Conservation (phyloP, 1,284 basidiomycete genomes). For the Tetrapyrgos nigripes region DNA sequence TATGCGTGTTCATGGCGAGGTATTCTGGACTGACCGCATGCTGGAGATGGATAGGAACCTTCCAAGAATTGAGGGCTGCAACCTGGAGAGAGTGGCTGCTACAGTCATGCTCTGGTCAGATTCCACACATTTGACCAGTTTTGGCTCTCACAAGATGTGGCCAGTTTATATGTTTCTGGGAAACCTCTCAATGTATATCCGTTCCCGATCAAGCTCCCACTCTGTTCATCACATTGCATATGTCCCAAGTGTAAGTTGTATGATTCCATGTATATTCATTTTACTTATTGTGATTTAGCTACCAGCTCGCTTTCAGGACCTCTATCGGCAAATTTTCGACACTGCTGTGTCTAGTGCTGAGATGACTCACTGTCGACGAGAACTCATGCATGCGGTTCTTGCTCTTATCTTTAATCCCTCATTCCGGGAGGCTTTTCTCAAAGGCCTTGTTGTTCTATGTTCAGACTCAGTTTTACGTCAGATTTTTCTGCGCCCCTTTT, state of each 20-base stretch:
- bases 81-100: no score
- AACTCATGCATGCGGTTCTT: constrained; percentile 36
- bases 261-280: constrained; percentile 14
- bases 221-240: constrained; percentile 38
- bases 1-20: no score
- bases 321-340: constrained; percentile 16
- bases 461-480: constrained; percentile 21
- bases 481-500: constrained; percentile 27
- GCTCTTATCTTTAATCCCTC: no score
- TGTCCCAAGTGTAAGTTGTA: constrained; percentile 28
- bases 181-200: no score
- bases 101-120: no score
- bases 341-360: constrained; percentile 10
- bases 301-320: constrained; percentile 28
- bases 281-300: constrained; percentile 19
- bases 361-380: constrained; percentile 28
- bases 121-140: no score
- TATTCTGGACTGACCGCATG: no score
- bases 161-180: no score
- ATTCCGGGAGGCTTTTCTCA: no score
- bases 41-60: no score
- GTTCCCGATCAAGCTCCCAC: background rate
- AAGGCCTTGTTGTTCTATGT: constrained; percentile 24
- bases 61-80: no score
- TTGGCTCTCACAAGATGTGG: no score